A percentile compares a stretch with the other conserved stretches of the same genome.
These are phyloP conservation scores for Saururus chinensis DNA, from an alignment of 164 flowering plant species.

Conservation along the genomic window DNA sequence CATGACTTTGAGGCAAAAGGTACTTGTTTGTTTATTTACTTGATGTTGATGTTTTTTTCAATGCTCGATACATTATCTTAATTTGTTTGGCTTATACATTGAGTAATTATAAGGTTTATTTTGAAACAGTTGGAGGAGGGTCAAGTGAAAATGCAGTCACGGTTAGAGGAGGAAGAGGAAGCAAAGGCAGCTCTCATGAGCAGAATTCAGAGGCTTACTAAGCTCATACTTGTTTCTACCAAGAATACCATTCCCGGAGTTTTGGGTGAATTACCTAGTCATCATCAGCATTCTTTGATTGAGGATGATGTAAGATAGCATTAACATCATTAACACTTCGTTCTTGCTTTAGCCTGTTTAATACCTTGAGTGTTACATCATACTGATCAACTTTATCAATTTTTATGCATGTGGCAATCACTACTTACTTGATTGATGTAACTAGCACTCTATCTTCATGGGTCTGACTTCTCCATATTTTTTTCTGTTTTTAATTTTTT, in stretches of 20 bases:
- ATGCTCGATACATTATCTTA: neutral
- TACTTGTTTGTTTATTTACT: conserved; percentile 16
- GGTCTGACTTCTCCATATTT: neutral
- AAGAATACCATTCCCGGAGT: conserved; percentile 74
- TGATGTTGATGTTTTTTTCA: neutral
- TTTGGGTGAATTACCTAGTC: conserved; percentile 46
- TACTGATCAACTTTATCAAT: too few relatives aligned
- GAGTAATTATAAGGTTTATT: neutral
- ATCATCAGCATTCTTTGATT: conserved; percentile 52
- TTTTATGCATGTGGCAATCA: too few relatives aligned
- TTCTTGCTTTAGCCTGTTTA: neutral
- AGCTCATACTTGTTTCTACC: conserved; percentile 93
- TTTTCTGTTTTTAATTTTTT: too few relatives aligned
- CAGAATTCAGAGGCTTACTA: conserved; percentile 93
- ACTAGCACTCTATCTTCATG: neutral
- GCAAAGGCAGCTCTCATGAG: conserved; percentile 98
- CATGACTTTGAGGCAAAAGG: conserved; percentile 79
- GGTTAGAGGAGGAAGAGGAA: conserved; percentile 98
- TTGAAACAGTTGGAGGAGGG: conserved; percentile 80
- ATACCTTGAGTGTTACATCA: too few relatives aligned
- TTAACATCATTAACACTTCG: too few relatives aligned
- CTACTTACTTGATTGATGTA: neutral
- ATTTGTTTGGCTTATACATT: neutral
- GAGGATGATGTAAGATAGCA: conserved; percentile 66
- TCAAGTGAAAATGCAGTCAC: conserved; percentile 94